phyloP scores from a whole-genome alignment of 2,329 filamentous ascomycete species.

The Bipolaris victoriae region DNA sequence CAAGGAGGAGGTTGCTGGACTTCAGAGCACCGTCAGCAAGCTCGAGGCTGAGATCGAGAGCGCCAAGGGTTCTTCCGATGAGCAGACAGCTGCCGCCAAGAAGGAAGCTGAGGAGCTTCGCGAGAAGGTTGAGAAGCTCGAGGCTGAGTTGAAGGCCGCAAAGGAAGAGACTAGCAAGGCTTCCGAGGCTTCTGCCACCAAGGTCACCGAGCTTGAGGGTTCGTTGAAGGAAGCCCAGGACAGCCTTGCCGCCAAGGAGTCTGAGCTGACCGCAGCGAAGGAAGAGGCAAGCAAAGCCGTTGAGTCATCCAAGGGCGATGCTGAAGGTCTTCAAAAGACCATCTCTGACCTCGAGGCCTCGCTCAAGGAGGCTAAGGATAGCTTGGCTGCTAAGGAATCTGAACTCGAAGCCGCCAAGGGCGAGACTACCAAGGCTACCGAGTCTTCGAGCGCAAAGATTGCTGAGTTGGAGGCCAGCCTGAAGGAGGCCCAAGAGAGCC shows the following conservation, averaged over 20 bases:
- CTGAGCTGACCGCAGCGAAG: constrained; percentile 30
- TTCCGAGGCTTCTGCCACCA: constrained; percentile 26
- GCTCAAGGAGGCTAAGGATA: constrained; percentile 20
- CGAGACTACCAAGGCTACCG: constrained; percentile 25
- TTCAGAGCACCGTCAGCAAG: constrained; percentile 35
- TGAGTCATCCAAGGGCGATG: constrained; percentile 25
- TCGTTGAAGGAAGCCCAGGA: constrained; percentile 27
- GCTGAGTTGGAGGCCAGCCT: constrained; percentile 28
- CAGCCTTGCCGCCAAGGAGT: constrained; percentile 28
- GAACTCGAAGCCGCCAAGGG: constrained; percentile 26
- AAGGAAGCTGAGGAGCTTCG: constrained; percentile 22
- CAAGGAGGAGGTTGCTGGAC: constrained; percentile 31
- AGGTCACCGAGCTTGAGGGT: constrained; percentile 35
- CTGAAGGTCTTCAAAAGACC: constrained; percentile 24
- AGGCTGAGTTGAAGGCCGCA: constrained; percentile 23
- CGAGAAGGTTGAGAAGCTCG: constrained; percentile 19
- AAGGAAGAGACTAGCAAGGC: constrained; percentile 26
- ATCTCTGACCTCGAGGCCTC: constrained; percentile 29
- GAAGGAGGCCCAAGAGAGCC: constrained; percentile 31
- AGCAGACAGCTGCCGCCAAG: constrained; percentile 21
- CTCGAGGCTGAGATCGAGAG: constrained; percentile 30
- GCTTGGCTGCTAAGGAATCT: constrained; percentile 17
- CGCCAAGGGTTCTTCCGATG: constrained; percentile 24
- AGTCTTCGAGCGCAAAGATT: constrained; percentile 29
- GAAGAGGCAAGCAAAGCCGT: constrained; percentile 26